Percentiles rank a stretch among this genome's conserved stretches.
These are phyloP conservation scores for Coprinellus micaceus DNA, from an alignment of 768 basidiomycete species.

Conservation along the genomic window DNA sequence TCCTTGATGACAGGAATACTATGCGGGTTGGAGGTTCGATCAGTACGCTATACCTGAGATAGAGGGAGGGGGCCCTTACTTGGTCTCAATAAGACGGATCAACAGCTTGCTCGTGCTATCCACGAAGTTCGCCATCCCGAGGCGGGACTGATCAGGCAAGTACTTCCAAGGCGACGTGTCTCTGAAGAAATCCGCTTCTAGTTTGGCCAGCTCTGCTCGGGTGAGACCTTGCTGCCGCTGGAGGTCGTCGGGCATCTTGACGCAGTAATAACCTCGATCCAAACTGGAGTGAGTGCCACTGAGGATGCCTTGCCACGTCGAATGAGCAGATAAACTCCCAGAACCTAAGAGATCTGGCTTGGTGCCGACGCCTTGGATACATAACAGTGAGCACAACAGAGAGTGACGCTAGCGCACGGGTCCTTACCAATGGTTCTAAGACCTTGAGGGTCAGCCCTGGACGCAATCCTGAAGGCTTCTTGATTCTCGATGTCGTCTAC, in stretches of 20 bases:
- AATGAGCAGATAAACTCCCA: slow-evolving; percentile 38
- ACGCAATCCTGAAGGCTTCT: slow-evolving; percentile 51
- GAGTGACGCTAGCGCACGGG: no score
- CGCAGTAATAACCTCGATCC: slow-evolving; percentile 61
- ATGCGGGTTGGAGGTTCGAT: not conserved
- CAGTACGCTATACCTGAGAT: not conserved
- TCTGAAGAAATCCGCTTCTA: slow-evolving; percentile 44
- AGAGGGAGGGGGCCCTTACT: slow-evolving; percentile 34
- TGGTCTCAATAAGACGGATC: slow-evolving; percentile 46
- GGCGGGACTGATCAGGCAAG: slow-evolving; percentile 41
- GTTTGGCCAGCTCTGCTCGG: slow-evolving; percentile 31
- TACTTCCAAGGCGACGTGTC: slow-evolving; percentile 49
- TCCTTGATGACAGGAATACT: slow-evolving; percentile 47
- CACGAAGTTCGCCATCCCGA: slow-evolving; percentile 56
- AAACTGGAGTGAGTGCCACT: slow-evolving; percentile 41
- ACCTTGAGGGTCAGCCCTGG: slow-evolving; percentile 48
- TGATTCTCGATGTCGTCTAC: slow-evolving; percentile 70
- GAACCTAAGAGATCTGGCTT: slow-evolving; percentile 57
- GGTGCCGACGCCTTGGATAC: slow-evolving; percentile 57
- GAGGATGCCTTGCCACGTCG: slow-evolving; percentile 49
- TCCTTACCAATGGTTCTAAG: slow-evolving; percentile 65
- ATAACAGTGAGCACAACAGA: no score
- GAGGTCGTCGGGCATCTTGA: slow-evolving; percentile 59
- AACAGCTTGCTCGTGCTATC: slow-evolving; percentile 49
- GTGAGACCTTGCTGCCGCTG: slow-evolving; percentile 41